Percentiles rank a stretch among this genome's conserved stretches.
phyloP scores from a whole-genome alignment of 768 basidiomycete genomes.

The Crassisporium funariophilum region DNA sequence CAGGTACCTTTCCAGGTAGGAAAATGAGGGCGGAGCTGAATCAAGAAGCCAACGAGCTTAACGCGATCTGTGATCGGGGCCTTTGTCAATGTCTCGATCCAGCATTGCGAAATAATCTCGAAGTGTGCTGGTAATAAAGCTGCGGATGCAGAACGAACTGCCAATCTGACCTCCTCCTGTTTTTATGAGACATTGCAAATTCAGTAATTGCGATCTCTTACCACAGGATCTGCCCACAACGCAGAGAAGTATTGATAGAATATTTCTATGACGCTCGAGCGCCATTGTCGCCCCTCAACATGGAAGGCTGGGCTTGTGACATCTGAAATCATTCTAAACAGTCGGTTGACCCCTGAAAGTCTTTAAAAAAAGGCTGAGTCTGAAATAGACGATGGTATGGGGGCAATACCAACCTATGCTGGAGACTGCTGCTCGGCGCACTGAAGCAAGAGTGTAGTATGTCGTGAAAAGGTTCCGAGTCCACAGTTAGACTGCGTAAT shows the following conservation, averaged over 20 bases:
- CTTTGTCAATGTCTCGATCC: constrained; percentile 61
- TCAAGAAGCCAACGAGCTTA: constrained; percentile 61
- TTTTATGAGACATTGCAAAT: not conserved
- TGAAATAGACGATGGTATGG: not conserved
- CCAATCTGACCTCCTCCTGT: constrained; percentile 70
- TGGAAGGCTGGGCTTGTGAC: constrained; percentile 62
- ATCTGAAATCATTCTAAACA: constrained; percentile 70
- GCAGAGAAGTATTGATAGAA: constrained; percentile 63
- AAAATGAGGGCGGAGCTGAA: constrained; percentile 70
- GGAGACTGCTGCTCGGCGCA: constrained; percentile 40
- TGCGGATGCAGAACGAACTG: constrained; percentile 57
- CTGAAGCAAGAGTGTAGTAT: constrained; percentile 46
- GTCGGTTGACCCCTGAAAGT: constrained; percentile 49
- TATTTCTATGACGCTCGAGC: constrained; percentile 57
- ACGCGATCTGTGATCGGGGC: constrained; percentile 59
- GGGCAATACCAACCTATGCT: constrained; percentile 46
- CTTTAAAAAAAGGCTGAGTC: constrained; percentile 31
- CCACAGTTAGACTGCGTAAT: constrained; percentile 61
- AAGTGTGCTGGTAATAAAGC: constrained; percentile 68
- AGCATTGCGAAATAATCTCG: constrained; percentile 65
- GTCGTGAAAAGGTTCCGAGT: constrained; percentile 59
- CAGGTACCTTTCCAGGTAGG: constrained; percentile 61
- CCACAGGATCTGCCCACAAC: constrained; percentile 66
- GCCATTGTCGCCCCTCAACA: constrained; percentile 70
- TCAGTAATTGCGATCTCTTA: constrained; percentile 25